A percentile compares a stretch with the other conserved stretches of the same genome.
Conservation (phyloP, 495 filamentous ascomycete species). For the Haplographium delicatum region DNA sequence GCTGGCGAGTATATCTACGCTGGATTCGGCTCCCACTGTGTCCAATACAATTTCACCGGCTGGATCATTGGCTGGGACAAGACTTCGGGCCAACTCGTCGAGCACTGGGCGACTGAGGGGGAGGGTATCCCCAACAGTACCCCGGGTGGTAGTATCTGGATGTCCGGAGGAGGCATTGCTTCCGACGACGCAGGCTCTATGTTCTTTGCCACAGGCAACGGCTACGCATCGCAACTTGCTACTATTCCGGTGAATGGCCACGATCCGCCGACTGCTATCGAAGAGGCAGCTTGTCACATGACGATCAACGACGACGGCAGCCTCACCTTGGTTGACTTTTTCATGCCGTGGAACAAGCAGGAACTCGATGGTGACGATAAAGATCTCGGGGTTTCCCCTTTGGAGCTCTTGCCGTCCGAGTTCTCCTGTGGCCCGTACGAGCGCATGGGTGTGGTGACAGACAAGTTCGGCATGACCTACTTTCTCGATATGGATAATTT, state of each 20-base stretch:
- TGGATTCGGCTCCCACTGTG: slow-evolving; percentile 43
- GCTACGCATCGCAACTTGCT: slow-evolving; percentile 33
- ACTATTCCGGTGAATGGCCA: slow-evolving; percentile 35
- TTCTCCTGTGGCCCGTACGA: slow-evolving; percentile 35
- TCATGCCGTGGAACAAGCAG: slow-evolving; percentile 38
- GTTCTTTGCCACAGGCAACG: slow-evolving; percentile 41
- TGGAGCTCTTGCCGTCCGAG: slow-evolving; percentile 29
- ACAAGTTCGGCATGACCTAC: slow-evolving; percentile 44
- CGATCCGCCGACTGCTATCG: slow-evolving; percentile 30
- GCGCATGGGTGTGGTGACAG: slow-evolving; percentile 36
- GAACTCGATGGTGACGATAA: slow-evolving; percentile 36
- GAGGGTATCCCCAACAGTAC: slow-evolving; percentile 26
- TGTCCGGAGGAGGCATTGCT: slow-evolving; percentile 36
- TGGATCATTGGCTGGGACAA: slow-evolving; percentile 39
- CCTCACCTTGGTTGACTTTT: slow-evolving; percentile 35
- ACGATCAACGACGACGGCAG: slow-evolving; percentile 30
- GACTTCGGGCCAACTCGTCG: slow-evolving; percentile 34
- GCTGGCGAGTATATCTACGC: slow-evolving; percentile 31
- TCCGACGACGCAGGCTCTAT: slow-evolving; percentile 36
- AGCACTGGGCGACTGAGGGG: slow-evolving; percentile 34
- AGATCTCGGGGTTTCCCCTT: slow-evolving; percentile 37
- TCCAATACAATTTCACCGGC: slow-evolving; percentile 43
- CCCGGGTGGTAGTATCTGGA: slow-evolving; percentile 39
- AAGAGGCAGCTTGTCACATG: slow-evolving; percentile 35
- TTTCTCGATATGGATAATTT: slow-evolving; percentile 41